Conservation (phyloP, 23 red algal species). For the Gracilaria domingensis region DNA sequence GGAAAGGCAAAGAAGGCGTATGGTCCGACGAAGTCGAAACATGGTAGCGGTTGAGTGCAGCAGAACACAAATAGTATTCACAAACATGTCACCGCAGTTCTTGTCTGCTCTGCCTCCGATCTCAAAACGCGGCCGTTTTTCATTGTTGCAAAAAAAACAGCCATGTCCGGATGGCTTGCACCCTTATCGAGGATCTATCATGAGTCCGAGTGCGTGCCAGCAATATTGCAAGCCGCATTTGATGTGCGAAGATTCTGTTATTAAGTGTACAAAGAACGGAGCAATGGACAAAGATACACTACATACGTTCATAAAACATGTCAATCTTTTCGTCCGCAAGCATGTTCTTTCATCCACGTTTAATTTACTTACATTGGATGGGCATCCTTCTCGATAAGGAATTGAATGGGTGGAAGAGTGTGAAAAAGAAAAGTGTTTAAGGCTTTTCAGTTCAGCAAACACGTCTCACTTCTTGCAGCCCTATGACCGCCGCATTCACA, state of each 20-base stretch:
- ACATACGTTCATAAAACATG: constrained; percentile 5
- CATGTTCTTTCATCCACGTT: neutral
- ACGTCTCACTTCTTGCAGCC: constrained; percentile 45
- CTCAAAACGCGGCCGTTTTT: constrained; percentile 31
- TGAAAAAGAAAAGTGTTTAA: neutral
- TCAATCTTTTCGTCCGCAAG: neutral
- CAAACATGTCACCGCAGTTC: neutral
- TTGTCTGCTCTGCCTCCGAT: constrained; percentile 18
- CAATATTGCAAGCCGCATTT: neutral
- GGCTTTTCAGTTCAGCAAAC: neutral
- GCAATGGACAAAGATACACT: constrained; percentile 18
- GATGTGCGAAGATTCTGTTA: constrained; percentile 7
- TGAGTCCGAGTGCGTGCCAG: neutral
- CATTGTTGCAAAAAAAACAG: constrained; percentile 14
- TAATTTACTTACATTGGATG: constrained; percentile 12
- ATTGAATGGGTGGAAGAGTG: constrained; percentile 41
- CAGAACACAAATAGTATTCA: no score
- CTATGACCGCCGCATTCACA: constrained; percentile 30
- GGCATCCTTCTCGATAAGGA: constrained; percentile 33
- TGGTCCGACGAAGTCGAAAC: neutral
- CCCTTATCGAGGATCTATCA: neutral
- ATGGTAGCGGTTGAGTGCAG: neutral
- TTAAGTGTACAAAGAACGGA: constrained; percentile 33
- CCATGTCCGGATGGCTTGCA: neutral
- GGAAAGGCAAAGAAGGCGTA: constrained; percentile 16